A percentile compares a stretch with the other conserved stretches of the same genome.
Conservation (phyloP, 1,284 basidiomycete species). For the Ustilago esculenta region DNA sequence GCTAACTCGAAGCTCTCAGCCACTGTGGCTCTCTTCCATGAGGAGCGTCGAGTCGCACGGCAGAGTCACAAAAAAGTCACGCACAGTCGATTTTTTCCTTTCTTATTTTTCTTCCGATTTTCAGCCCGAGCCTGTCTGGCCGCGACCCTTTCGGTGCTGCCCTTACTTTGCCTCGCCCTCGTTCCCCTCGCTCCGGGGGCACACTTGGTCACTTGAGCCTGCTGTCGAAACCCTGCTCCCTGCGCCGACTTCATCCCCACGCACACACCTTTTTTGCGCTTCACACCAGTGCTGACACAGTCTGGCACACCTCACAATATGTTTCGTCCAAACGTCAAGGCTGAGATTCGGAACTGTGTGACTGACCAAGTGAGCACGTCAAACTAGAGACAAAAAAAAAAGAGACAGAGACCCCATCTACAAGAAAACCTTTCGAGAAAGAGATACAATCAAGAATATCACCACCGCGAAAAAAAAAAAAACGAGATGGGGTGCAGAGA, state of each 20-base stretch:
- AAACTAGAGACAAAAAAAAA: neutral
- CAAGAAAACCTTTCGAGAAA: too few relatives aligned
- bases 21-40: neutral
- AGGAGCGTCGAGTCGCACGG: slow-evolving; percentile 1
- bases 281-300: too few relatives aligned
- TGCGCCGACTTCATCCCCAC: too few relatives aligned
- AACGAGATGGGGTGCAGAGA: neutral
- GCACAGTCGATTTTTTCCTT: neutral
- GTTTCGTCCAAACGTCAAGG: neutral
- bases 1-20: neutral
- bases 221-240: too few relatives aligned
- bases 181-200: too few relatives aligned
- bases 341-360: neutral
- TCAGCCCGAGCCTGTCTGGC: slow-evolving; percentile 1
- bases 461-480: neutral
- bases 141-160: too few relatives aligned
- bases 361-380: neutral
- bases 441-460: too few relatives aligned
- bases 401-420: too few relatives aligned
- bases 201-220: too few relatives aligned
- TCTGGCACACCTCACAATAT: too few relatives aligned
- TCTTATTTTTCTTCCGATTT: neutral
- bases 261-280: too few relatives aligned
- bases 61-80: slow-evolving; percentile 10
- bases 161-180: too few relatives aligned